phyloP scores from a whole-genome alignment of 495 filamentous ascomycete species.

The Penicillium pulvis region DNA sequence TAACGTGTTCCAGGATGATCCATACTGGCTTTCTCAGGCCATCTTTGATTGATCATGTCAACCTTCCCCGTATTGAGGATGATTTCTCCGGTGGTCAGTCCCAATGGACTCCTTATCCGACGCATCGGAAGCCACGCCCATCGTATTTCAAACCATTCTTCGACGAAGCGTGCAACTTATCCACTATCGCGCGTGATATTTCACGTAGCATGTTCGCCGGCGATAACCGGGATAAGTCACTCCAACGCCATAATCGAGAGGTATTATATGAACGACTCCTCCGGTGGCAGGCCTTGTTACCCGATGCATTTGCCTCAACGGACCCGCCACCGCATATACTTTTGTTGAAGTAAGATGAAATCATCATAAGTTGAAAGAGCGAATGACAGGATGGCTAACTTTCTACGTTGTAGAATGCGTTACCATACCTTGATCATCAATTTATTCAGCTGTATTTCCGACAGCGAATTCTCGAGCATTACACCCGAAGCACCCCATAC shows the following conservation, averaged over 20 bases:
- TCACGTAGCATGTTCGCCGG: constrained; percentile 40
- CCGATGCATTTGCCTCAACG: constrained; percentile 28
- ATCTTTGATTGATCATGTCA: constrained; percentile 40
- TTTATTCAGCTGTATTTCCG: constrained; percentile 38
- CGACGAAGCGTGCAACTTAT: constrained; percentile 42
- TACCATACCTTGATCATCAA: constrained; percentile 43
- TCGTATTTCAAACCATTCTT: constrained; percentile 42
- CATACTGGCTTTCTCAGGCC: constrained; percentile 46
- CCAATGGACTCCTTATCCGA: constrained; percentile 44
- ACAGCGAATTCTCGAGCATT: constrained; percentile 17
- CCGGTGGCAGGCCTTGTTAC: constrained; percentile 38
- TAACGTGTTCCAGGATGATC: constrained; percentile 31
- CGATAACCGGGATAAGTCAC: constrained; percentile 11
- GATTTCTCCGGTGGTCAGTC: constrained; percentile 20
- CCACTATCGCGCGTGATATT: constrained; percentile 45
- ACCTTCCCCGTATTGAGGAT: constrained; percentile 28
- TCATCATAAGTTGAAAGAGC: not conserved
- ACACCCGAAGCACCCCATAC: constrained; percentile 30
- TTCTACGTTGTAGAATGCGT: constrained; percentile 35
- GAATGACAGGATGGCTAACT: not conserved
- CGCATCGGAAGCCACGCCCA: constrained; percentile 33
- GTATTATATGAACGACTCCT: constrained; percentile 35
- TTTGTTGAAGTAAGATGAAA: constrained; percentile 34
- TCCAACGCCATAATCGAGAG: constrained; percentile 32
- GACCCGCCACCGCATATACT: constrained; percentile 42